Conservation (phyloP, 176 grass and related monocot species). For the Aegilops umbellulata region DNA sequence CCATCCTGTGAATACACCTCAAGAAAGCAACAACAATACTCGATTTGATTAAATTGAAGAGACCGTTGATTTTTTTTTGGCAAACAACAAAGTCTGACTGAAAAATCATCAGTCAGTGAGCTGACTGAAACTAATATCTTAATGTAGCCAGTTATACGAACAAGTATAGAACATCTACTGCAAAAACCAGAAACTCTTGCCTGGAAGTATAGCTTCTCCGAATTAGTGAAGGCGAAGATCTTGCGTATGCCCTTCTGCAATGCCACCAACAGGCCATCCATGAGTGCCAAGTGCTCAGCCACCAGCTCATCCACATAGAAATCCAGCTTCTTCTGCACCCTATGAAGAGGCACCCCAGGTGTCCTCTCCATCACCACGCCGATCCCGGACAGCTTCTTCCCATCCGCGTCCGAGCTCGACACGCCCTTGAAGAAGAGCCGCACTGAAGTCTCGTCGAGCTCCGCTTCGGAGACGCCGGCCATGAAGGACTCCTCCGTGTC, state of each 20-base stretch:
- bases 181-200: conserved; percentile 40
- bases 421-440: conserved; percentile 96
- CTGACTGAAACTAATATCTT: no score
- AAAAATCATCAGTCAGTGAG: neutral
- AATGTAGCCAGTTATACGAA: neutral
- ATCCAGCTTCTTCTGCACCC: conserved; percentile 95
- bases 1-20: neutral
- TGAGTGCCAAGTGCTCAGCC: conserved; percentile 92
- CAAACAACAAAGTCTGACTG: neutral
- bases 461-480: conserved; percentile 39
- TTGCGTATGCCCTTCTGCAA: conserved; percentile 72
- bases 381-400: conserved; percentile 66
- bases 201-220: conserved; percentile 94
- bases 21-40: neutral
- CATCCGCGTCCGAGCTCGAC: conserved; percentile 45
- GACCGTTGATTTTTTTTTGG: neutral
- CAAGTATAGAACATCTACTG: neutral
- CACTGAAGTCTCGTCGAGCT: conserved; percentile 74
- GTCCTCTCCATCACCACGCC: conserved; percentile 93
- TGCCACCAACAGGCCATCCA: conserved; percentile 84
- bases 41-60: neutral
- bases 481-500: conserved; percentile 91
- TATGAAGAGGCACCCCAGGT: conserved; percentile 45
- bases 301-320: conserved; percentile 90
- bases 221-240: conserved; percentile 94